A percentile compares a stretch with the other conserved stretches of the same genome.
phyloP scores from a whole-genome alignment of 148 eudicot genomes.

The Cornus kousa region DNA sequence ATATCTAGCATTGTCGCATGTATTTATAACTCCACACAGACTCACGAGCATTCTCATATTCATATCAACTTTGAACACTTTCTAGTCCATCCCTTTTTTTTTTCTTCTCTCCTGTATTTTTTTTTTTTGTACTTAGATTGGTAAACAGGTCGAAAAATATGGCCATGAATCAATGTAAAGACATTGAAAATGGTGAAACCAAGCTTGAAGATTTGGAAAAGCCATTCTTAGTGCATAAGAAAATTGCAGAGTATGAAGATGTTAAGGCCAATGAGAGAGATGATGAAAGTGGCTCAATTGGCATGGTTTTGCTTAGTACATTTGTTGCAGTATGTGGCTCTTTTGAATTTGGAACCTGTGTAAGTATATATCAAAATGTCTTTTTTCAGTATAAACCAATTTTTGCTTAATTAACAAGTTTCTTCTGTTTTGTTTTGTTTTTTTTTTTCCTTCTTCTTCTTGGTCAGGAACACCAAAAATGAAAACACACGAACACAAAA shows the following conservation, averaged over 20 bases:
- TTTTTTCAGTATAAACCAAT: background rate
- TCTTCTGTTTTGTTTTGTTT: background rate
- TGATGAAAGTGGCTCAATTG: conserved; percentile 35
- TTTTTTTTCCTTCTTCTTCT: conserved; percentile 3
- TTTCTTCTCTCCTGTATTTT: background rate
- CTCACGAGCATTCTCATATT: background rate
- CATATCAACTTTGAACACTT: background rate
- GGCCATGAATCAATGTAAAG: conserved; percentile 49
- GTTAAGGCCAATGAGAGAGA: conserved; percentile 10
- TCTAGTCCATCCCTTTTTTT: background rate
- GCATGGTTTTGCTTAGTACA: conserved; percentile 63
- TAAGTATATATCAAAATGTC: conserved; percentile 33
- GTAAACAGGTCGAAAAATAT: conserved; percentile 13
- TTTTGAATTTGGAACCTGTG: conserved; percentile 75
- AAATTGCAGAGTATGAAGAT: conserved; percentile 16
- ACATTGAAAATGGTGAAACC: conserved; percentile 32
- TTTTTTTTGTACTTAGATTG: background rate
- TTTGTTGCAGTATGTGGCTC: conserved; percentile 80
- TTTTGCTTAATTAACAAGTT: background rate
- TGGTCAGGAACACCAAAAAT: conserved; percentile 7
- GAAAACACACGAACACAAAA: background rate
- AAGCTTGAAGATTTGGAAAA: conserved; percentile 41
- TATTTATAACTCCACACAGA: background rate
- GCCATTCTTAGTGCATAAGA: conserved; percentile 37
- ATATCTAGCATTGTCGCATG: background rate